phyloP scores from a whole-genome alignment of 139 green algal species.

The Gonium pectorale region DNA sequence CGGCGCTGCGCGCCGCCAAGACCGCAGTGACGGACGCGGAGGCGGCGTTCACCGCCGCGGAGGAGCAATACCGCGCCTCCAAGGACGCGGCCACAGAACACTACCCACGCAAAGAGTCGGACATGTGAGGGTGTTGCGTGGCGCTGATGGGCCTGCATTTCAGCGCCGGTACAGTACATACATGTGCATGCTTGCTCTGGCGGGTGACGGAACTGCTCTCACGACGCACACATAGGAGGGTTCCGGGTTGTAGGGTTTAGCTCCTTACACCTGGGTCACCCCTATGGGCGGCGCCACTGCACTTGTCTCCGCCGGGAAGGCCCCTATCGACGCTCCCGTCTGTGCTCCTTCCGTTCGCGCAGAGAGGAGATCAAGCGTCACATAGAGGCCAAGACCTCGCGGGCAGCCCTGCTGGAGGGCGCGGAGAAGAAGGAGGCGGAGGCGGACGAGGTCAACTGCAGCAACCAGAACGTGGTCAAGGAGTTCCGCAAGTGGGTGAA shows the following conservation, averaged over 20 bases:
- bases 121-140: not conserved
- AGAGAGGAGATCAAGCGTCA: slow-evolving; percentile 45
- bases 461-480: slow-evolving; percentile 80
- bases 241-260: too few relatives aligned
- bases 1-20: not conserved
- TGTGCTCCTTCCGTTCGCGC: not conserved
- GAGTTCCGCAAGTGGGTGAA: slow-evolving; percentile 58
- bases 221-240: too few relatives aligned
- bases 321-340: not conserved
- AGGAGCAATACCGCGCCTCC: slow-evolving; percentile 8
- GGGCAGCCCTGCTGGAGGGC: not conserved
- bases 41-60: slow-evolving; percentile 1
- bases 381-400: not conserved
- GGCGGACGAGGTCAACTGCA: slow-evolving; percentile 73
- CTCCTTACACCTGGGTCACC: too few relatives aligned
- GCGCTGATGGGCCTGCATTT: too few relatives aligned
- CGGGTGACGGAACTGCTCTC: too few relatives aligned
- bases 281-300: too few relatives aligned
- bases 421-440: slow-evolving; percentile 55
- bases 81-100: not conserved
- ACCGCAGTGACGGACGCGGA: slow-evolving; percentile 1
- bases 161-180: too few relatives aligned
- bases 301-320: too few relatives aligned
- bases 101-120: not conserved
- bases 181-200: too few relatives aligned